Evolutionary conservation across 2,329 filamentous ascomycete genomes (phyloP).

Genomic region (Talaromyces pinophilus): DNA sequence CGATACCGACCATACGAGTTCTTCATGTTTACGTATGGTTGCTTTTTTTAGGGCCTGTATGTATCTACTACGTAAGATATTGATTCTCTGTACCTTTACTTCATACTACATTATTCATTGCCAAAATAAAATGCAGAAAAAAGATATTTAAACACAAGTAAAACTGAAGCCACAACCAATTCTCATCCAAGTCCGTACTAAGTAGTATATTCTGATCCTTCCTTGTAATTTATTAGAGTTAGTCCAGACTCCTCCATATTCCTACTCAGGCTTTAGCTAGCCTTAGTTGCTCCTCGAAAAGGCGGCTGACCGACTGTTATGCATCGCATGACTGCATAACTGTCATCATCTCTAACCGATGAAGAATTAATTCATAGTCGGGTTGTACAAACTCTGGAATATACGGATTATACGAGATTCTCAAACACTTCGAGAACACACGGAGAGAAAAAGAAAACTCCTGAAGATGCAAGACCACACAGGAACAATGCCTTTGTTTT

Average conservation of each 20-base stretch:
- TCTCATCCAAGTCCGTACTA: neutral
- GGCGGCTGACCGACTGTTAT: neutral
- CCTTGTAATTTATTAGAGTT: constrained; percentile 4
- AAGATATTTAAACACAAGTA: neutral
- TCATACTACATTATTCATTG: neutral
- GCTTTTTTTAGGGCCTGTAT: too few species aligned
- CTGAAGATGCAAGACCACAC: neutral
- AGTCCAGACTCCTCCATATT: neutral
- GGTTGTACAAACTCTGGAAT: neutral
- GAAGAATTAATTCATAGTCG: neutral
- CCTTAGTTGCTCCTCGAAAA: neutral
- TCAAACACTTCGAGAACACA: neutral
- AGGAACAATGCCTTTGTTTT: neutral
- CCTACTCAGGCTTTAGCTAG: too few species aligned
- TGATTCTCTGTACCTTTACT: too few species aligned
- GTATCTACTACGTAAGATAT: too few species aligned
- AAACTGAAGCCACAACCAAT: neutral
- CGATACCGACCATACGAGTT: neutral
- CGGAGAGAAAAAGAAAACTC: neutral
- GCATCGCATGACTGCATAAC: neutral
- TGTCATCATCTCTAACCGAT: neutral
- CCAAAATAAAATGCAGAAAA: neutral
- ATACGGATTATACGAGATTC: neutral
- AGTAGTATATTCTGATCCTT: neutral
- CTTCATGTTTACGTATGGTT: neutral